Evolutionary conservation across 441 rosid species (phyloP), one percentile per base, ranked within the genome.

Genomic region (Sinapis alba): DNA sequence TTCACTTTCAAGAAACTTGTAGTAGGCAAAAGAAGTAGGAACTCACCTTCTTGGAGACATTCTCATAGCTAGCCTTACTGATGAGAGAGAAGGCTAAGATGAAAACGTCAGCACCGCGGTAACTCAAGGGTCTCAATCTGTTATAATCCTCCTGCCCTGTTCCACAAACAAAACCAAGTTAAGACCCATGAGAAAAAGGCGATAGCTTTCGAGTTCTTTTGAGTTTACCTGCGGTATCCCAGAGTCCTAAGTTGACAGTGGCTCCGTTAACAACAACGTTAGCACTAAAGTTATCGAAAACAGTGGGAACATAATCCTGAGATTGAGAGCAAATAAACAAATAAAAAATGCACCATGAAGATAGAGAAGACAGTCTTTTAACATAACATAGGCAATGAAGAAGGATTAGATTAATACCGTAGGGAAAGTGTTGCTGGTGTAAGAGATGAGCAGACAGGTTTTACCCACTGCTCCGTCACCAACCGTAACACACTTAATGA

Each of bases 401-500:
- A 10, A 34, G 41, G 41, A 34, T n/a, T n/a, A 0, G 7, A 5
- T 7, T 1, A 32, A 34, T 60, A 70, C 93, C 84, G 89, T 89
- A 65, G 89, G 91, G 51, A 89, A 89, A 57, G 91, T 87, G 85
- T 89, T 89, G 91, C 90, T 89, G 80, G 90, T 89, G 80, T 89
- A 89, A 51, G 89, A 89, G 81, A 89, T 89, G 61, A 89, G 82
- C 82, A 89, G 75, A 76, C 91, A 87, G 51, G 93, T 89, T 85
- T 89, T 89, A 30, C 93, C 93, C 32, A 89, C 91, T 18, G 91
- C 91, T 60, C 93, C 93, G 74, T 89, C 91, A 67, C 93, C 91
- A 21, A 89, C 93, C 28, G 91, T 89, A 24, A 89, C 91, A 64
- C 93, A 89, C 81, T 86, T 87, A 15, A 89, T 89, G 72, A 87